Base-by-base conservation (phyloP, 2,329 filamentous ascomycete genomes). In the Colletotrichum simmondsii region DNA sequence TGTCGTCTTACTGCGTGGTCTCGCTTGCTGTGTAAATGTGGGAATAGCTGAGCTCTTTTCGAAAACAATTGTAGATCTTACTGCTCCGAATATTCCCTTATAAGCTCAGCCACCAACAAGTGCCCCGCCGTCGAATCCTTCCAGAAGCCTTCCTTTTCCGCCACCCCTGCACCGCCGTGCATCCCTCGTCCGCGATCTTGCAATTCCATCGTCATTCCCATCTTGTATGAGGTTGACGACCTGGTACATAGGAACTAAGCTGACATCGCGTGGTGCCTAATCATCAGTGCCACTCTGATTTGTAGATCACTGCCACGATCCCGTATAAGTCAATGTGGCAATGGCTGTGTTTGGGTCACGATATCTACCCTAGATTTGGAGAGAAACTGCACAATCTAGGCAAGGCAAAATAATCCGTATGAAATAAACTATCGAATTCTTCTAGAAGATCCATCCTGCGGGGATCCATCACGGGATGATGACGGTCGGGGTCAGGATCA, bases 131-230 rank as follows among this genome's bases (percentile, higher is more conserved):
- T 42, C 32, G 56, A 72, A 65, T 70, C 66, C 66, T 72, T 72
- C 71, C 54, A 65, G 71, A 70, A 72, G 54, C 60, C 54, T 72
- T 72, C 60, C 71, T 46, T 19, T 70, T 65, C 49, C 66, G 71
- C 71, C 71, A 72, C 69, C 58, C 64, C 69, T 71, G 64, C 37
- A 22, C 64, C 64, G 30, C 28, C 5, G 28, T 35, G 32, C 57
- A 49, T 58, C n/a, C 22, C 12, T n/a, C 22, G 14, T 19, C 49
- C 42, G 2, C 8, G 19, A 58, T 58, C 28, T 37, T 49, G 52
- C 49, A 16, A 57, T 53, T 14, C 35, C 24, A 61, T 57, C 57
- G 57, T 62, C 63, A 57, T 49, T 37, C 54, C 4, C 8, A 58
- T 35, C 28, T 58, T 11, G 11, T 35, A 8, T 19, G n/a, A 35